Conservation (phyloP, 345 rosid genomes). For the Rhizophora mangle region DNA sequence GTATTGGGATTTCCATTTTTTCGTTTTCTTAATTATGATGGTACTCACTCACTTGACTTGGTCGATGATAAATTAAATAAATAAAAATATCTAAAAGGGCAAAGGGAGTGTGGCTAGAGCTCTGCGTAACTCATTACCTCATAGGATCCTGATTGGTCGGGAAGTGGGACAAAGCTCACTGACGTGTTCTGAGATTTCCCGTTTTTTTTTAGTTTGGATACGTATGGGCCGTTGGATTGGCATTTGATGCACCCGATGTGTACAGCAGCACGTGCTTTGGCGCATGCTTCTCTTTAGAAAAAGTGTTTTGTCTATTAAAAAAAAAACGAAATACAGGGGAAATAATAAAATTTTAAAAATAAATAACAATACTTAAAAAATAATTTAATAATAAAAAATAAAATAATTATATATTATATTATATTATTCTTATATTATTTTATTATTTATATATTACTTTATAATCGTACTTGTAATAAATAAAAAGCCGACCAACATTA, state of each 20-base stretch:
- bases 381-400: too few species aligned
- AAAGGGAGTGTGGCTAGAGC: neutral
- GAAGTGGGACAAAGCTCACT: constrained; percentile 9
- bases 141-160: neutral
- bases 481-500: too few species aligned
- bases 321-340: too few species aligned
- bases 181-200: too few species aligned
- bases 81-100: neutral
- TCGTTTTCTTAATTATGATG: neutral
- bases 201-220: neutral
- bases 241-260: neutral
- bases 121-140: neutral
- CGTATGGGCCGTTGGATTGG: constrained; percentile 13
- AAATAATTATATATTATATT: too few species aligned
- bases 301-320: too few species aligned
- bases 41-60: constrained; percentile 12
- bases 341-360: too few species aligned
- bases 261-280: constrained; percentile 21
- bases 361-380: too few species aligned
- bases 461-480: too few species aligned
- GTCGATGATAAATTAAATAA: neutral
- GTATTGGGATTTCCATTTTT: too few species aligned
- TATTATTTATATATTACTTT: too few species aligned
- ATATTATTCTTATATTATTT: too few species aligned
- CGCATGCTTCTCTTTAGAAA: constrained; percentile 1